Evolutionary conservation across 2,329 filamentous ascomycete genomes (phyloP).

Genomic region (Macrophomina phaseolina): DNA sequence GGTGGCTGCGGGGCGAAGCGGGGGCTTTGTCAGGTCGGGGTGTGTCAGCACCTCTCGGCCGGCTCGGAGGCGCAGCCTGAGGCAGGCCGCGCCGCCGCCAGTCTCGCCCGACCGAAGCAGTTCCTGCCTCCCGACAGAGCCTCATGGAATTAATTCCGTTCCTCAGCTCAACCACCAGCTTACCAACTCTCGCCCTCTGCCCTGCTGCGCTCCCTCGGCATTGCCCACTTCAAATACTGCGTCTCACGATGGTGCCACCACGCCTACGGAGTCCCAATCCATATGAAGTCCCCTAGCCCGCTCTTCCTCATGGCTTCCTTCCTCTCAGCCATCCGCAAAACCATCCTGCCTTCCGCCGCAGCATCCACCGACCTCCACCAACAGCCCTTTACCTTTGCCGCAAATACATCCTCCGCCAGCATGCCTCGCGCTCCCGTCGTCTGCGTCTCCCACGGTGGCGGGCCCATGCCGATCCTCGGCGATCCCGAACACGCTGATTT

Average conservation of each 20-base stretch:
- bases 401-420: slow-evolving; percentile 16
- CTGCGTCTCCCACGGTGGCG: slow-evolving; percentile 48
- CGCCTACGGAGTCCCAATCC: background rate
- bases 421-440: slow-evolving; percentile 45
- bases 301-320: slow-evolving; percentile 19
- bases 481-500: slow-evolving; percentile 61
- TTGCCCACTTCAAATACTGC: background rate
- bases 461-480: slow-evolving; percentile 64
- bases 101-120: background rate
- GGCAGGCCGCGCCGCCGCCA: background rate
- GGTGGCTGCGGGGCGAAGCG: no score
- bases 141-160: slow-evolving; percentile 13
- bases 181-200: slow-evolving; percentile 2
- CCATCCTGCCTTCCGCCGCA: slow-evolving; percentile 4
- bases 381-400: slow-evolving; percentile 23
- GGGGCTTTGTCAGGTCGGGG: background rate
- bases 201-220: background rate
- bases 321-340: slow-evolving; percentile 4
- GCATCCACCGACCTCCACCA: slow-evolving; percentile 4
- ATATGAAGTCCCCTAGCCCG: slow-evolving; percentile 21
- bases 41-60: background rate
- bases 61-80: background rate
- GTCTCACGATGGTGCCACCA: background rate
- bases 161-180: slow-evolving; percentile 1
- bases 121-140: background rate